phyloP scores from a whole-genome alignment of 108 stramenopile species.

The Bacterosira constricta region DNA sequence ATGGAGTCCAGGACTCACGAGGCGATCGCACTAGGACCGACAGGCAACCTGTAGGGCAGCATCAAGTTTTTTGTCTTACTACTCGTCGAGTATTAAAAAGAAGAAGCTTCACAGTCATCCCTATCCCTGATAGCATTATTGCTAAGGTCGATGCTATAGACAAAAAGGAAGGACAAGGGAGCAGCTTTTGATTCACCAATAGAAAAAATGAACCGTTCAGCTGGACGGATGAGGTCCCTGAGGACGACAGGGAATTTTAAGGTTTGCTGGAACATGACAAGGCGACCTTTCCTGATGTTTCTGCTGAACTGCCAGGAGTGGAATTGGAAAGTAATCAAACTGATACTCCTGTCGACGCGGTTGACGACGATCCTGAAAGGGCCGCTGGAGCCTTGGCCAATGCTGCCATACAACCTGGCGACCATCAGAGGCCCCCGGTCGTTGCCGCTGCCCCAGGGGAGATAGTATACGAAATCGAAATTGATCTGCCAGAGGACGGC shows the following conservation, averaged over 20 bases:
- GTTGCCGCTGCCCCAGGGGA: no score
- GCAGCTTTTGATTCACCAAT: not conserved
- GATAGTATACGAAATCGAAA: no score
- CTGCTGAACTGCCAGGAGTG: slow-evolving; percentile 10
- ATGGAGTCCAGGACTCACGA: not conserved
- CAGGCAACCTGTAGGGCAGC: not conserved
- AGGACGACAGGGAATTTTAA: not conserved
- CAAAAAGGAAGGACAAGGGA: not conserved
- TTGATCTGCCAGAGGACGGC: no score
- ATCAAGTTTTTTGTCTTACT: not conserved
- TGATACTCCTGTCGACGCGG: not conserved
- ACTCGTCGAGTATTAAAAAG: not conserved
- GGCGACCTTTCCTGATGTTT: not conserved
- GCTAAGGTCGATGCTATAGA: not conserved
- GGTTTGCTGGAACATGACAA: not conserved
- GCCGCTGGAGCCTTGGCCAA: no score
- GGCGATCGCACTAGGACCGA: not conserved
- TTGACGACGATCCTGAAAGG: not conserved
- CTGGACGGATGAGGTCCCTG: not conserved
- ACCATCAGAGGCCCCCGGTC: no score
- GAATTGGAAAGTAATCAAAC: not conserved
- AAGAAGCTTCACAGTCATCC: not conserved
- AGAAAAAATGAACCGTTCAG: not conserved
- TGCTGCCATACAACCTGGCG: no score
- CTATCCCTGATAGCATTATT: not conserved